Evolutionary conservation across 306 rosid genomes (phyloP), one percentile per base, ranked within the genome.

Genomic region (Glycine tomentella): DNA sequence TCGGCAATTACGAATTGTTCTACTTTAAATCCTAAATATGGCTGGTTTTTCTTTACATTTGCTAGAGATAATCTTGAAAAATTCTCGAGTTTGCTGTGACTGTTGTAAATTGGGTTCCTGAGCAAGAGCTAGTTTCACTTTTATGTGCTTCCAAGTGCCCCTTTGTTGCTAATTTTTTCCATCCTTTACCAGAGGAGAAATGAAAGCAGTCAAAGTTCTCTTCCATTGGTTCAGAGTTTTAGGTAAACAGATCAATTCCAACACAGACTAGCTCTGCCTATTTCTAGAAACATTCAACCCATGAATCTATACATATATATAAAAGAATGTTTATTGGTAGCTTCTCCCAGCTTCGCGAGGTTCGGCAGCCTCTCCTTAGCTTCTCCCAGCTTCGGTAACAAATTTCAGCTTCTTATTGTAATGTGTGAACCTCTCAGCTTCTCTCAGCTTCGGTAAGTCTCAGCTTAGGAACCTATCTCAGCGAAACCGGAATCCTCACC

Each of bases 71-170:
- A 92, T 96, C 81, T 82, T 96, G 90, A 96, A 96, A 89, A 96
- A 20, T 96, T 88, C 98, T 96, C 36, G 99, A 96, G 88, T 96
- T 93, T 91, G 99, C 95, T 62, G 99, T 96, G 87, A 96, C 98
- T 74, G 99, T 96, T 59, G 98, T 93, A 78, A 96, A 96, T 86
- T 93, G 98, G 64, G 94, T 96, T 84, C 99, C 99, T 6, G 99
- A 96, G 85, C 99, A 96, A 86, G 99, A 96, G 79, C 91, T 96
- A 79, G 95, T 96, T 49, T 96, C 99, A 70, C 98, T 96, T 86
- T 96, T 92, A 69, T 58, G 89, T 79, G 97, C 90, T 58, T 91
- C 97, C 44, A 87, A 84, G 82, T 92, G 97, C 81, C 42, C 81
- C 31, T 92, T 92, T 73, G 91, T 91, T 67, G 92, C 93, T 74